Conservation (phyloP, 768 basidiomycete genomes). For the Rhizopogon rudus region DNA sequence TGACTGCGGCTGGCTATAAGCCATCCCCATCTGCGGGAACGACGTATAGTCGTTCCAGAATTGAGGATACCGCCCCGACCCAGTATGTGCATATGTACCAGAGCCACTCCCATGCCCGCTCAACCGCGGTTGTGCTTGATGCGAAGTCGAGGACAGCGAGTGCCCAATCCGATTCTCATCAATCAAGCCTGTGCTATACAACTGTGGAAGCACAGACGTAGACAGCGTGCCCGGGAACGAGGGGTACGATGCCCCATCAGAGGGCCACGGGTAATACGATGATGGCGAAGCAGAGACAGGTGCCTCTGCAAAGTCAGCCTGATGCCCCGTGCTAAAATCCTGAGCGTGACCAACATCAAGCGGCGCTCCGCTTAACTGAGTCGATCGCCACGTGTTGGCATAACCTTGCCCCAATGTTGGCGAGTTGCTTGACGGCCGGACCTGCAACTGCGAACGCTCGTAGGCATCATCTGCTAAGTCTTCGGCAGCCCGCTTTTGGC, state of each 20-base stretch:
- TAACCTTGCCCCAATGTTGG: slow-evolving; percentile 14
- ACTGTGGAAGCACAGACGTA: slow-evolving; percentile 68
- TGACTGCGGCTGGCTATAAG: slow-evolving; percentile 24
- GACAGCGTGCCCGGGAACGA: slow-evolving; percentile 47
- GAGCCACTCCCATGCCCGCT: slow-evolving; percentile 9
- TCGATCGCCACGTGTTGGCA: slow-evolving; percentile 25
- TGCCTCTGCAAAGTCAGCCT: slow-evolving; percentile 5
- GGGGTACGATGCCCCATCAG: slow-evolving; percentile 27
- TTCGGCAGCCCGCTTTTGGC: slow-evolving; percentile 59
- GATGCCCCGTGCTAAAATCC: slow-evolving; percentile 1
- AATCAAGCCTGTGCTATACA: slow-evolving; percentile 69
- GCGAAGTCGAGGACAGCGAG: slow-evolving; percentile 8
- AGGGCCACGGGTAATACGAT: slow-evolving; percentile 45
- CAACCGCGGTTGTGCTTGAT: slow-evolving; percentile 14
- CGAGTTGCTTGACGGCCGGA: slow-evolving; percentile 1
- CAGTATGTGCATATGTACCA: slow-evolving; percentile 15
- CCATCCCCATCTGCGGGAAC: slow-evolving; percentile 42
- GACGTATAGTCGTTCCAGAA: slow-evolving; percentile 55
- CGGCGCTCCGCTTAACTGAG: slow-evolving; percentile 11
- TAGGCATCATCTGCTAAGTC: slow-evolving; percentile 34
- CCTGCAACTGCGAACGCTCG: slow-evolving; percentile 18
- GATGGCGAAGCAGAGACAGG: slow-evolving; percentile 13
- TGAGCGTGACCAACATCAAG: background rate
- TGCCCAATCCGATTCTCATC: slow-evolving; percentile 38
- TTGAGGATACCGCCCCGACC: slow-evolving; percentile 38